Evolutionary conservation across 1,139 yeast species (phyloP).

Genomic region (Pichia sp.): DNA sequence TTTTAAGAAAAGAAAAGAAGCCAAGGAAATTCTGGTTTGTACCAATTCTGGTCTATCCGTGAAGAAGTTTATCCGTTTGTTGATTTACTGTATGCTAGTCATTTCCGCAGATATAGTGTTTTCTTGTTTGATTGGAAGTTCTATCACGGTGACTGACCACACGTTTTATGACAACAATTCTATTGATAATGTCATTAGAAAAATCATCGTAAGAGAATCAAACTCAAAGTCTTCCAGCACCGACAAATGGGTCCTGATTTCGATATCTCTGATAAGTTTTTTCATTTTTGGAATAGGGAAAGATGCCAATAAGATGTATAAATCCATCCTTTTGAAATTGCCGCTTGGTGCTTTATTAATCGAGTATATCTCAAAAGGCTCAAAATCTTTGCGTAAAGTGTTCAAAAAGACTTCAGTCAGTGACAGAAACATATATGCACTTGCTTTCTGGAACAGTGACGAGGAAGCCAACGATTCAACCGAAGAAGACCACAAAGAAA

Average conservation of each 20-base stretch:
- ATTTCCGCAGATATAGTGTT: conserved; percentile 35
- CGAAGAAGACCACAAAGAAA: neutral
- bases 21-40: conserved; percentile 63
- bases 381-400: neutral
- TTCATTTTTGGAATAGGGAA: conserved; percentile 70
- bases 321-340: conserved; percentile 9
- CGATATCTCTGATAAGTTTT: conserved; percentile 55
- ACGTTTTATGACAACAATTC: conserved; percentile 32
- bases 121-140: conserved; percentile 11
- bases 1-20: conserved; percentile 54
- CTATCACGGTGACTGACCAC: conserved; percentile 17
- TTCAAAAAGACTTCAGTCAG: conserved; percentile 1
- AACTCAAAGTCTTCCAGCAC: conserved; percentile 21
- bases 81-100: conserved; percentile 57
- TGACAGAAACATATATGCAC: conserved; percentile 2
- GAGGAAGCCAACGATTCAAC: neutral
- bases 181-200: conserved; percentile 41
- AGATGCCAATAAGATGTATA: conserved; percentile 60
- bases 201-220: conserved; percentile 29
- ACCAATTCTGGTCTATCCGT: conserved; percentile 70
- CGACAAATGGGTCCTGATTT: conserved; percentile 46
- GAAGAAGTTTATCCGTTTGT: conserved; percentile 55
- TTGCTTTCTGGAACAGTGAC: conserved; percentile 6
- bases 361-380: neutral
- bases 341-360: conserved; percentile 7